Base-by-base conservation (phyloP, 176 grass and related monocot genomes). In the Avena eriantha region DNA sequence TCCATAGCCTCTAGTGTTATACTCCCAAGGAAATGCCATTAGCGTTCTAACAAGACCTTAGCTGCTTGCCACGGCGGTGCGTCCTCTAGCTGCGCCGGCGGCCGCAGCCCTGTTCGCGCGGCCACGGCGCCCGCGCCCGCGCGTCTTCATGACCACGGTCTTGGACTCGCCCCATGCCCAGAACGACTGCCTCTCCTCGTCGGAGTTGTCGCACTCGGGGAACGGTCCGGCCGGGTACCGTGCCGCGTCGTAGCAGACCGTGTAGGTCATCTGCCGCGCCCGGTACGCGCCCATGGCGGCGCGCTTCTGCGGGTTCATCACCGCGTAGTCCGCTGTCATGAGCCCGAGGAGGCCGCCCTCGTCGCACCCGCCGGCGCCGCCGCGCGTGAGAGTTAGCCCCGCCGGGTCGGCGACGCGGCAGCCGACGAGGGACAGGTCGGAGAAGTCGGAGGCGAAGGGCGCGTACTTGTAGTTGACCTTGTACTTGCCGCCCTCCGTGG, bases 381-480 rank as follows among this genome's bases (percentile, higher is more conserved):
- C 18, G 15, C 46, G 68, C 34, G 64, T 13, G 84, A 57, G 71
- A 78, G 80, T 80, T 78, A 89, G 79, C 33, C 78, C 70, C 21
- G 84, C 48, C 10, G 90, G 76, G 56, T 86, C 83, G 68, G 86
- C 78, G 74, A 78, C 81, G 86, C 77, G 86, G 88, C 86, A 83
- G 49, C 93, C 93, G 19, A 23, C 56, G 36, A 91, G 46, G 22
- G 92, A 68, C 0, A 95, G 86, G 59, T 83, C 80, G 29, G 91
- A 80, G 91, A 95, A 91, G 7, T 91, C 86, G 19, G 93, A 77
- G 21, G 69, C 47, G 84, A 93, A 95, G 1, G 93, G 93, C 73
- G 91, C 89, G 91, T 95, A 93, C 83, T 95, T 95, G 88, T 95
- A 95, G 91, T 89, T 95, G 3, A 87, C 87, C 88, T 95, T 95